Evolutionary conservation across 345 rosid genomes (phyloP).

Genomic region (Bruguiera parviflora): DNA sequence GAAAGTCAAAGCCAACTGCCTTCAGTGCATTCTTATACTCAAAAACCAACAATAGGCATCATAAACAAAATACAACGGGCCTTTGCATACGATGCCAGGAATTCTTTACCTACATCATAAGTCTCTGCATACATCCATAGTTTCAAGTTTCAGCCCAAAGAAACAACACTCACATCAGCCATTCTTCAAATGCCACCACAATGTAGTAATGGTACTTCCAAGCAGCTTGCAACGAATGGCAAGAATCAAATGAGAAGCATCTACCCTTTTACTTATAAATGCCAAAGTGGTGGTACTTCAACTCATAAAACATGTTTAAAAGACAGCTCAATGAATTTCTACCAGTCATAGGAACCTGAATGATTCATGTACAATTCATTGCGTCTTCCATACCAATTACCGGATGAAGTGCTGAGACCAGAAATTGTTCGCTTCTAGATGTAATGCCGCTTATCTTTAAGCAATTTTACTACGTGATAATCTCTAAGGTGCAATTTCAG

Average conservation of each 20-base stretch:
- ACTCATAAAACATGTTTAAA: background rate
- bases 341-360: background rate
- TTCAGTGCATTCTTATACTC: slow-evolving; percentile 1
- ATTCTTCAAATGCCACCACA: background rate
- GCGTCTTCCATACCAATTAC: background rate
- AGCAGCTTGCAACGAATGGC: slow-evolving; percentile 6
- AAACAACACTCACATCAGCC: background rate
- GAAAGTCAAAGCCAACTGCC: slow-evolving; percentile 2
- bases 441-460: background rate
- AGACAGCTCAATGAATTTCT: background rate
- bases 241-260: background rate
- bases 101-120: background rate
- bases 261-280: background rate
- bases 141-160: background rate
- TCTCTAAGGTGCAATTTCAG: background rate
- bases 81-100: background rate
- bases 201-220: background rate
- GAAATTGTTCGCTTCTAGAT: background rate
- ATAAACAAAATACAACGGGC: background rate
- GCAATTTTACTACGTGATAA: background rate
- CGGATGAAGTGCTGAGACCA: background rate
- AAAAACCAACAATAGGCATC: slow-evolving; percentile 1
- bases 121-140: too few relatives aligned
- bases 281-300: background rate
- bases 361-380: background rate